Percentiles rank a stretch among this genome's conserved stretches.
phyloP scores from a whole-genome alignment of 495 filamentous ascomycete species.

The Hypoxylon rickii region DNA sequence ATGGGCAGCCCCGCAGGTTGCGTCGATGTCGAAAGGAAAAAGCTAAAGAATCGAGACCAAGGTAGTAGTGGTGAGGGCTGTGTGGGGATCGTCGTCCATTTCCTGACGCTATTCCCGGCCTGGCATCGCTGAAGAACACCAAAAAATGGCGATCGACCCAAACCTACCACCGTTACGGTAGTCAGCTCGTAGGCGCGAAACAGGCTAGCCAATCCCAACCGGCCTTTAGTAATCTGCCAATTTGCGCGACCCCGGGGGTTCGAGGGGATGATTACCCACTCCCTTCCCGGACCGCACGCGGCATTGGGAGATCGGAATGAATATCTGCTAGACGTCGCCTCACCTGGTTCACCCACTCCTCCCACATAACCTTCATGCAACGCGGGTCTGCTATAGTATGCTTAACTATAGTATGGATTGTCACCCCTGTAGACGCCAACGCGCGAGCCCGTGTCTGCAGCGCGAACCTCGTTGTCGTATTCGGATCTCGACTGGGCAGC shows the following conservation, averaged over 20 bases:
- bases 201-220: too few species aligned
- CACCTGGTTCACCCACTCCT: background rate
- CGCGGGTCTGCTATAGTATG: too few species aligned
- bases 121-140: too few species aligned
- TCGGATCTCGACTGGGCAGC: conserved; percentile 4
- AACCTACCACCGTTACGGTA: conserved; percentile 12
- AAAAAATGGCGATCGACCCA: conserved; percentile 25
- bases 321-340: background rate
- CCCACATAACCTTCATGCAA: background rate
- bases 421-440: background rate
- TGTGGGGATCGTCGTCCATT: too few species aligned
- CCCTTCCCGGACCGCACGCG: conserved; percentile 5
- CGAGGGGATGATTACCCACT: background rate
- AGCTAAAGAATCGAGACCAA: too few species aligned
- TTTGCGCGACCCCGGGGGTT: background rate
- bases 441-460: background rate
- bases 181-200: conserved; percentile 20
- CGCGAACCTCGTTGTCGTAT: conserved; percentile 19
- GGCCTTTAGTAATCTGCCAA: too few species aligned
- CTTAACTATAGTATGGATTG: too few species aligned
- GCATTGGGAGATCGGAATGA: conserved; percentile 8
- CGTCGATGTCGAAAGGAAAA: too few species aligned
- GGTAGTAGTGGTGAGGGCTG: too few species aligned
- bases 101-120: background rate
- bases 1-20: background rate